Conservation (phyloP, 192 early-diverging fungal species). For the Cetraspora pellucida region DNA sequence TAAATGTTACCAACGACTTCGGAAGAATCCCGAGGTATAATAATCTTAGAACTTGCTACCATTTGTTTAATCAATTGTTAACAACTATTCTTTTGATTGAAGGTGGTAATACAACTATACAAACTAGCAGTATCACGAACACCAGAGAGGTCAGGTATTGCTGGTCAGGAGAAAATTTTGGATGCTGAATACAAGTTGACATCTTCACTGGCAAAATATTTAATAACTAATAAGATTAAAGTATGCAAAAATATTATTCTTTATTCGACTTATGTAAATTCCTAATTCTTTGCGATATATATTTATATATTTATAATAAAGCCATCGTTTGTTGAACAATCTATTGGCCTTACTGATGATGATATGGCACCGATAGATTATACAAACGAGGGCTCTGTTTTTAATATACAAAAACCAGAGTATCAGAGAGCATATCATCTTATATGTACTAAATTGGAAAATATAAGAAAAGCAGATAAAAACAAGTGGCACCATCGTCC, state of each 20-base stretch:
- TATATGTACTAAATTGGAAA: conserved; percentile 39
- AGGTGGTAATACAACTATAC: conserved; percentile 48
- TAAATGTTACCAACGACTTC: conserved; percentile 55
- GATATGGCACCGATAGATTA: conserved; percentile 21
- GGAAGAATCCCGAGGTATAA: conserved; percentile 43
- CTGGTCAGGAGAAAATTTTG: conserved; percentile 60
- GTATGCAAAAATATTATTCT: conserved; percentile 33
- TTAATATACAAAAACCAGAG: conserved; percentile 28
- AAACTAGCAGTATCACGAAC: conserved; percentile 41
- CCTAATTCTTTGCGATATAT: too few relatives aligned
- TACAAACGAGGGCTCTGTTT: not conserved
- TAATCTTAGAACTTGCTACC: too few relatives aligned
- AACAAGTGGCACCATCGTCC: conserved; percentile 74
- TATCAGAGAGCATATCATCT: conserved; percentile 49
- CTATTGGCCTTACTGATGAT: conserved; percentile 28
- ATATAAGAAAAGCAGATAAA: conserved; percentile 64
- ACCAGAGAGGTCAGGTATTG: conserved; percentile 40
- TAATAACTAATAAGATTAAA: conserved; percentile 50
- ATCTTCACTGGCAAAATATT: conserved; percentile 58
- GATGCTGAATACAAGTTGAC: conserved; percentile 64
- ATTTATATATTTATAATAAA: not conserved
- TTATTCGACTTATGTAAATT: too few relatives aligned
- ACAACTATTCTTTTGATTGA: not conserved
- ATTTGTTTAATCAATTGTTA: not conserved
- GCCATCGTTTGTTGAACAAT: conserved; percentile 28